Base-by-base conservation (phyloP, 2,329 filamentous ascomycete genomes). In the Trichoderma breve region DNA sequence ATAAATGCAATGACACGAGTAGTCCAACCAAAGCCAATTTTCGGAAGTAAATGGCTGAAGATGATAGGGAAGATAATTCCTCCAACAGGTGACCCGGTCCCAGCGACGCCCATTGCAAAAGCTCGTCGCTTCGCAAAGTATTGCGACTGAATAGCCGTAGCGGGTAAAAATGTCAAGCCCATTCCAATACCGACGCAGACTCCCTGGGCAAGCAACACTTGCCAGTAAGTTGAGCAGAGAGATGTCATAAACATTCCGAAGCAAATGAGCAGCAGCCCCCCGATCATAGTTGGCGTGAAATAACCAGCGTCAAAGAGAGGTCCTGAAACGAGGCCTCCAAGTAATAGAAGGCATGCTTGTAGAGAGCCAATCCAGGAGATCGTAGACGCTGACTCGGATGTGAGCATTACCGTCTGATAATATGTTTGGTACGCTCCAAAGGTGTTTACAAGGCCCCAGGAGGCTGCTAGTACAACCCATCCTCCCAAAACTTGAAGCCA, bases 371-470 rank as follows among this genome's bases (percentile, higher is more conserved):
- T 84, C 77, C 78, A 78, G 0, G 76, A 76, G 9, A 73, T 83
- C 75, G 21, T 76, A 57, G 71, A 76, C 64, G 76, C 87, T 8
- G 64, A 66, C 64, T 57, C 73, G 53, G 80, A 74, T 6, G 72
- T 73, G 12, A 76, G 67, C 47, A 26, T 63, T 77, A 15, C 80
- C 81, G 47, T 79, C 81, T 71, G 80, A 75, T 89, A 90, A 79
- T 88, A 88, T 2, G 84, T 84, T 74, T 90, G 86, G 74, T 86
- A 90, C 1, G 86, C 83, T 5, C 86, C 86, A 70, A 87, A 89
- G 7, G 84, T 76, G 69, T 77, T 81, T 47, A 81, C 70, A 6
- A 83, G 75, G 1, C 82, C 81, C 84, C 88, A 90, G 0, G 87
- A 87, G 74, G 70, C 21, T 58, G 55, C 55, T 18, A 60, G 21